Evolutionary conservation across 2,329 filamentous ascomycete genomes (phyloP).

Genomic region (Lachnum nothofagi): DNA sequence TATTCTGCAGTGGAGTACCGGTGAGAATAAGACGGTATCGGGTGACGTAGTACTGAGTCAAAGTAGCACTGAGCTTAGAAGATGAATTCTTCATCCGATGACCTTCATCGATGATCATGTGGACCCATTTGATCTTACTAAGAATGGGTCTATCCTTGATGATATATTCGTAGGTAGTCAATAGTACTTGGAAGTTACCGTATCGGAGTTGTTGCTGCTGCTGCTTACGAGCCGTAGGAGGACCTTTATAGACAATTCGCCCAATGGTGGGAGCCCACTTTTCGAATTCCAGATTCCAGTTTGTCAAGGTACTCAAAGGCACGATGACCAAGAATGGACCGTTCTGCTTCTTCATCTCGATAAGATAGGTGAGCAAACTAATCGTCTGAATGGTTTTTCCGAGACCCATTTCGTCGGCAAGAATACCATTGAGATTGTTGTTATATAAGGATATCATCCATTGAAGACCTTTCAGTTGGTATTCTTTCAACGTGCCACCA

Average conservation of each 20-base stretch:
- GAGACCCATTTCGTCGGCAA: constrained; percentile 99
- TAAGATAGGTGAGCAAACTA: constrained; percentile 92
- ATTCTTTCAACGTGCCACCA: constrained; percentile 90
- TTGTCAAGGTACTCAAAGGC: constrained; percentile 91
- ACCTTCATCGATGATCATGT: constrained; percentile 99
- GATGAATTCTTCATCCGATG: constrained; percentile 99
- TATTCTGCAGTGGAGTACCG: constrained; percentile 95
- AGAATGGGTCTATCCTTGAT: constrained; percentile 96
- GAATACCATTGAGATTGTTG: constrained; percentile 98
- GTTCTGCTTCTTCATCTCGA: constrained; percentile 86
- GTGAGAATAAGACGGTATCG: constrained; percentile 95
- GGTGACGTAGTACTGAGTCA: constrained; percentile 91
- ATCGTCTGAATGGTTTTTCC: constrained; percentile 99
- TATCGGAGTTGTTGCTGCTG: constrained; percentile 92
- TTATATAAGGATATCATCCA: constrained; percentile 99
- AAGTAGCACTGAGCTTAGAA: constrained; percentile 91
- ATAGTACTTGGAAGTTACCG: constrained; percentile 89
- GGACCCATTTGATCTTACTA: constrained; percentile 98
- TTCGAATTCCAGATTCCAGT: constrained; percentile 98
- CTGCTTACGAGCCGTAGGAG: constrained; percentile 78
- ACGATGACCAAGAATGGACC: constrained; percentile 96
- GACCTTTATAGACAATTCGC: constrained; percentile 94
- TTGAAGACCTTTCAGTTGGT: constrained; percentile 95
- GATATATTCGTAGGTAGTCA: constrained; percentile 98
- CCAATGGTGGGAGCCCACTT: constrained; percentile 90